These are phyloP conservation scores for Balamuthia mandrillaris DNA, from an alignment of 208 protist species.

Conservation along the genomic window DNA sequence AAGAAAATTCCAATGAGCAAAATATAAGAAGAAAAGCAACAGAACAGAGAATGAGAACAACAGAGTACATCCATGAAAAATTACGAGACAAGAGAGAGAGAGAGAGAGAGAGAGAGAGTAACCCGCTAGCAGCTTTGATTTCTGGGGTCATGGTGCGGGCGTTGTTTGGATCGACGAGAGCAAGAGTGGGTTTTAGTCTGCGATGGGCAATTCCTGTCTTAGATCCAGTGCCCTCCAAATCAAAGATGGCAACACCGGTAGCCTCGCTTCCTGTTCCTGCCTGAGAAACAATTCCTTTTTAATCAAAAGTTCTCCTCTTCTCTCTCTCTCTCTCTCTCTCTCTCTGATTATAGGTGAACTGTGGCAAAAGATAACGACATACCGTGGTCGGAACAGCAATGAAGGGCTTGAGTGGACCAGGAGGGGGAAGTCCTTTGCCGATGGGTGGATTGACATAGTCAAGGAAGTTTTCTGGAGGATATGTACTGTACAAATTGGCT, in stretches of 20 bases:
- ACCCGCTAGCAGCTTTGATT: not conserved
- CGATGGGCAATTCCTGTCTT: conserved; percentile 61
- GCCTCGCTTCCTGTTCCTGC: conserved; percentile 49
- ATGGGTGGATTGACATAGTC: conserved; percentile 65
- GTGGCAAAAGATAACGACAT: not conserved
- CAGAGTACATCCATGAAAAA: conserved; percentile 27
- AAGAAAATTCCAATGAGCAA: no score
- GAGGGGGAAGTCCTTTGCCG: conserved; percentile 47
- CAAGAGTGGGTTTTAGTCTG: conserved; percentile 44
- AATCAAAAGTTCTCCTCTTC: no score
- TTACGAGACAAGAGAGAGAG: conserved; percentile 7
- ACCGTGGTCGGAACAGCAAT: conserved; percentile 58
- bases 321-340: no score
- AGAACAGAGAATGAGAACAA: no score
- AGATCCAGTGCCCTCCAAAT: conserved; percentile 3
- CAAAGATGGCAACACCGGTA: conserved; percentile 58
- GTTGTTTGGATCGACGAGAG: conserved; percentile 50
- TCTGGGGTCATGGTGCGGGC: conserved; percentile 7
- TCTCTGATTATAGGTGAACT: no score
- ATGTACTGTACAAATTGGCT: conserved; percentile 60
- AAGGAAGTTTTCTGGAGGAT: conserved; percentile 57
- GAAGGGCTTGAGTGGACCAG: conserved; percentile 45
- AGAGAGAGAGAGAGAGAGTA: not conserved
- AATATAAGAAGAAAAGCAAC: no score
- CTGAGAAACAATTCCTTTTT: not conserved